These are phyloP conservation scores for Viridothelium virens DNA, from an alignment of 495 filamentous ascomycete species.

Conservation along the genomic window DNA sequence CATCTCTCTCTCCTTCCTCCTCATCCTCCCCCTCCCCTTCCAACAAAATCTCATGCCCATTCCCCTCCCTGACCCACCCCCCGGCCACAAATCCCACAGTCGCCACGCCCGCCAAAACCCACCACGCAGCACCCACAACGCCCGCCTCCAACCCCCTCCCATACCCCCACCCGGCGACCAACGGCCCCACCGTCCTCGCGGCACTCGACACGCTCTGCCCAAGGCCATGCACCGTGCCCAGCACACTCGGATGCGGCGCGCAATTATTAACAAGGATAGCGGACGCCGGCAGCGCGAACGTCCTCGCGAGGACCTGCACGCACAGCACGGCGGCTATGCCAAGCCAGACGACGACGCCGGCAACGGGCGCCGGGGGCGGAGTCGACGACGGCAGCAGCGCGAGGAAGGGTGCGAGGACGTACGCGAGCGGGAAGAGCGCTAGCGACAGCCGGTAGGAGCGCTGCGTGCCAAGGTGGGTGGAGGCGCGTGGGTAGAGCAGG, in stretches of 20 bases:
- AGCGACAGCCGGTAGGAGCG: conserved; percentile 51
- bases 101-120: conserved; percentile 57
- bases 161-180: conserved; percentile 56
- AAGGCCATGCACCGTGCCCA: conserved; percentile 64
- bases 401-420: conserved; percentile 59
- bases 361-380: conserved; percentile 40
- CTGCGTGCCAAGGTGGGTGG: conserved; percentile 53
- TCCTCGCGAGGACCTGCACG: conserved; percentile 62
- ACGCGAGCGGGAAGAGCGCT: conserved; percentile 58
- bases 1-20: conserved; percentile 14
- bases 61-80: conserved; percentile 63
- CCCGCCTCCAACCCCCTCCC: conserved; percentile 58
- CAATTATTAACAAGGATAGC: conserved; percentile 65
- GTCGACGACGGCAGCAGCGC: conserved; percentile 45
- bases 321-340: conserved; percentile 56
- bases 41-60: conserved; percentile 36
- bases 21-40: conserved; percentile 32
- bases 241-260: conserved; percentile 51
- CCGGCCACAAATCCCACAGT: conserved; percentile 53
- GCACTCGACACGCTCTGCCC: conserved; percentile 55
- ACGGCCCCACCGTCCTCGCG: conserved; percentile 58
- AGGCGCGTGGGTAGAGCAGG: conserved; percentile 58
- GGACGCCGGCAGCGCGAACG: conserved; percentile 60
- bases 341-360: conserved; percentile 53
- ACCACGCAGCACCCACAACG: conserved; percentile 63